Base-by-base conservation (phyloP, 2,329 filamentous ascomycete species). In the Alternaria ethzedia region DNA sequence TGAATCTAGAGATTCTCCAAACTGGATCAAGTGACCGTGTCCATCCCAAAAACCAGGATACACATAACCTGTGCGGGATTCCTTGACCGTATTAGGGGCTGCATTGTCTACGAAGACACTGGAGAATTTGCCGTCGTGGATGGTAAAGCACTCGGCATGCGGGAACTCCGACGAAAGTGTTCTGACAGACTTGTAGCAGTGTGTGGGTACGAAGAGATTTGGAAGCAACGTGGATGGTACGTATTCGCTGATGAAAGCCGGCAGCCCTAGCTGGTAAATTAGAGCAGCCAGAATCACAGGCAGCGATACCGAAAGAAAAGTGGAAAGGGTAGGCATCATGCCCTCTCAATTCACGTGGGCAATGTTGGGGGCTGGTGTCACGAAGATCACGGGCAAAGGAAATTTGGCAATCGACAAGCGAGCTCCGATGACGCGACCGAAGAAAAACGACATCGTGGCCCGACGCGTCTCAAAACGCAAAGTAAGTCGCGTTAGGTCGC, bases 21-120 rank as follows among this genome's bases (percentile, higher is more conserved):
- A 91, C 69, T 86, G 85, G 17, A 89, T 75, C 51, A 92, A 79
- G 73, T 92, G 90, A 0, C 88, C 90, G 74, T 92, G 90, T 0
- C 89, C 89, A 67, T 92, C 90, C 86, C 89, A 91, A 2, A 92
- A 81, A 0, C 90, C 90, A 0, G 90, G 90, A 25, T 91, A 86
- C 2, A 86, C 89, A 68, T 87, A 84, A 0, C 88, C 88, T 6
- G 77, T 68, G 15, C 71, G 71, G 21, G 61, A 66, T 12, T 81
- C 28, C 25, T 30, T 50, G 20, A 21, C 36, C 12, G 28, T 15
- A 28, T 49, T 21, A 36, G 46, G 9, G 9, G 70, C 21, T 78
- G 79, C 15, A 75, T 74, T 17, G 75, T 71, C 13, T 74, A 69
- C 21, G 75, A 70, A 0, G 74, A 76, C 9, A 72, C 73, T 15